These are phyloP conservation scores for Saitoella complicata DNA, from an alignment of 805 yeast species.

Conservation along the genomic window DNA sequence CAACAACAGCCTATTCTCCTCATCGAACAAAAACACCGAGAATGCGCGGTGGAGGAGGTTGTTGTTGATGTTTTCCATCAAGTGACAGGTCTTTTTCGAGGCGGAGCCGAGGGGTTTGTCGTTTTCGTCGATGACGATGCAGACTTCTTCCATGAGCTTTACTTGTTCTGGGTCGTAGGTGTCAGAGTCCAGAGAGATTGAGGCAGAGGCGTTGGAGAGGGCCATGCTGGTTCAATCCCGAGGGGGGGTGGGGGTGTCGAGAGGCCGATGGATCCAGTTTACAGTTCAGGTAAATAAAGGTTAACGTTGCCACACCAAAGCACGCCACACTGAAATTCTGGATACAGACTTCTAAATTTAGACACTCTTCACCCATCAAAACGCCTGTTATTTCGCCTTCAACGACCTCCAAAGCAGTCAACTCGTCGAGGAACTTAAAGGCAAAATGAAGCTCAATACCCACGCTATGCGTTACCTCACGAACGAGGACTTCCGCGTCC, in stretches of 20 bases:
- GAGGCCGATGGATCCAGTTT: too few relatives aligned
- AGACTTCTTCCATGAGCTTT: slow-evolving; percentile 86
- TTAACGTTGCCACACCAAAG: too few relatives aligned
- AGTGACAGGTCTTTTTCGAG: slow-evolving; percentile 67
- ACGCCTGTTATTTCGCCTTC: too few relatives aligned
- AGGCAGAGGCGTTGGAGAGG: too few relatives aligned
- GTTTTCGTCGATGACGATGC: slow-evolving; percentile 79
- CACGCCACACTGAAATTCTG: too few relatives aligned
- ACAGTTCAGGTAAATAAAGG: too few relatives aligned
- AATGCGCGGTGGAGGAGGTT: slow-evolving; percentile 93
- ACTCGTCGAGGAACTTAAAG: too few relatives aligned
- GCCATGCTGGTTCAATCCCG: too few relatives aligned
- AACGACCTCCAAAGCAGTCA: too few relatives aligned
- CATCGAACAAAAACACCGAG: slow-evolving; percentile 82
- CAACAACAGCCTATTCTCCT: slow-evolving; percentile 54
- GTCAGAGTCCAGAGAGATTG: slow-evolving; percentile 24
- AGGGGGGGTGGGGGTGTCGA: too few relatives aligned
- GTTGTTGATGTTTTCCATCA: slow-evolving; percentile 69
- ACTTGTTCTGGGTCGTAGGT: slow-evolving; percentile 94
- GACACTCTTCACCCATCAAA: too few relatives aligned
- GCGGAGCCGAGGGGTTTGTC: slow-evolving; percentile 87
- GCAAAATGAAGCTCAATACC: slow-evolving; percentile 86
- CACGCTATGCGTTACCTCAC: slow-evolving; percentile 87
- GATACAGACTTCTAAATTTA: too few relatives aligned
- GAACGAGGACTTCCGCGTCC: slow-evolving; percentile 75